phyloP scores from a whole-genome alignment of 148 eudicot genomes.

The Silene uniflora region DNA sequence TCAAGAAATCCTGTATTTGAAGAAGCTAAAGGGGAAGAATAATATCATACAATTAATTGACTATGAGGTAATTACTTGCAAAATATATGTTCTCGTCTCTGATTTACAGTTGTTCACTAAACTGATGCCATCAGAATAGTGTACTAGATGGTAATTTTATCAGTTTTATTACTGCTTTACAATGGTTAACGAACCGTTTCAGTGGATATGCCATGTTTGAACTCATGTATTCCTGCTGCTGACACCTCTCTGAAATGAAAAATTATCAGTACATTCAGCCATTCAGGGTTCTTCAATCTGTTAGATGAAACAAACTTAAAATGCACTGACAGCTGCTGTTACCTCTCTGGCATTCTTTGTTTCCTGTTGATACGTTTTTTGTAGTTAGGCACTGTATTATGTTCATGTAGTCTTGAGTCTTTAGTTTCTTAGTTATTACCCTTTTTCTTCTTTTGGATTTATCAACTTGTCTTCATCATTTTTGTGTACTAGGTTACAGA shows the following conservation, averaged over 20 bases:
- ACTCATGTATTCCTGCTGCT: neutral
- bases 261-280: neutral
- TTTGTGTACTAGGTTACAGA: constrained; percentile 69
- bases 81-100: neutral
- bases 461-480: constrained; percentile 10
- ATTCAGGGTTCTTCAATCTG: too few relatives aligned
- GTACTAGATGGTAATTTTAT: neutral
- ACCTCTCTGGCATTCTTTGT: neutral
- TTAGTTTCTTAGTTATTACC: neutral
- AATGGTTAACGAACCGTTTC: too few relatives aligned
- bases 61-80: constrained; percentile 61
- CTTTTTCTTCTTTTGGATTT: neutral
- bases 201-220: neutral
- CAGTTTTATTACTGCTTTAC: neutral
- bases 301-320: neutral
- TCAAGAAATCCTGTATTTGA: constrained; percentile 83
- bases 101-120: neutral
- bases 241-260: neutral
- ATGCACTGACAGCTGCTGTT: neutral
- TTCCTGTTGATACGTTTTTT: neutral
- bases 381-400: neutral
- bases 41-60: constrained; percentile 94
- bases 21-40: constrained; percentile 77
- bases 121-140: too few relatives aligned
- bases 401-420: neutral